Evolutionary conservation across 2,329 filamentous ascomycete genomes (phyloP).

Genomic region (Pseudopyrenochaeta lycopersici): DNA sequence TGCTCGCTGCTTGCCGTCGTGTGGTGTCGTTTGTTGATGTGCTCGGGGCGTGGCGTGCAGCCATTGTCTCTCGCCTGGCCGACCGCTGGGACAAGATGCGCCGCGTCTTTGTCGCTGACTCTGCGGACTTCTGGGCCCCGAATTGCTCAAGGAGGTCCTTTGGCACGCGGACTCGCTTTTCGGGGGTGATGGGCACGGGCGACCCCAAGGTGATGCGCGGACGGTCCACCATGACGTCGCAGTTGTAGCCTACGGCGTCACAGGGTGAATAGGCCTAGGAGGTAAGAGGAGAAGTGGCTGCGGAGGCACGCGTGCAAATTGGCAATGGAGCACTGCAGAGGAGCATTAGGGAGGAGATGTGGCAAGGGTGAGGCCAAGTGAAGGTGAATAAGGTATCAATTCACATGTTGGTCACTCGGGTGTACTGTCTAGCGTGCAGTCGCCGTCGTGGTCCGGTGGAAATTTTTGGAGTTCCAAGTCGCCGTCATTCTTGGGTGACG

Average conservation of each 20-base stretch:
- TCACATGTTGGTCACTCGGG: too few relatives aligned
- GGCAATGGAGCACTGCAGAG: too few relatives aligned
- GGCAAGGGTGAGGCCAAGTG: constrained; percentile 8
- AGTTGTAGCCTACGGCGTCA: neutral
- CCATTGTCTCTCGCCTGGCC: neutral
- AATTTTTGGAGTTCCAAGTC: too few relatives aligned
- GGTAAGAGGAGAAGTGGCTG: constrained; percentile 3
- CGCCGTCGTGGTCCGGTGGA: too few relatives aligned
- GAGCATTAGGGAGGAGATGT: neutral
- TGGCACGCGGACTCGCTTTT: constrained; percentile 31
- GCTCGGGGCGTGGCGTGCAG: constrained; percentile 1
- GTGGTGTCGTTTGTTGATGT: constrained; percentile 2
- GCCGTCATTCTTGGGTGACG: too few relatives aligned
- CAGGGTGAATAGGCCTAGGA: neutral
- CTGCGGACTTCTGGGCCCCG: constrained; percentile 37
- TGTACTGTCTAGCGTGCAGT: too few relatives aligned
- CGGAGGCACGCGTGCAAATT: neutral
- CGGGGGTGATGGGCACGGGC: constrained; percentile 33
- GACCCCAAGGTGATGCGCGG: constrained; percentile 20
- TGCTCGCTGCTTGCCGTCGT: constrained; percentile 11
- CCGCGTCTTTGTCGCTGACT: constrained; percentile 43
- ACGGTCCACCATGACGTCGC: constrained; percentile 29
- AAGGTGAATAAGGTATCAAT: constrained; percentile 2
- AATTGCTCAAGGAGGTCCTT: constrained; percentile 42
- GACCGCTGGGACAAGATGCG: constrained; percentile 18